Evolutionary conservation across 345 rosid genomes (phyloP).

Genomic region (Gossypioides kirkii): DNA sequence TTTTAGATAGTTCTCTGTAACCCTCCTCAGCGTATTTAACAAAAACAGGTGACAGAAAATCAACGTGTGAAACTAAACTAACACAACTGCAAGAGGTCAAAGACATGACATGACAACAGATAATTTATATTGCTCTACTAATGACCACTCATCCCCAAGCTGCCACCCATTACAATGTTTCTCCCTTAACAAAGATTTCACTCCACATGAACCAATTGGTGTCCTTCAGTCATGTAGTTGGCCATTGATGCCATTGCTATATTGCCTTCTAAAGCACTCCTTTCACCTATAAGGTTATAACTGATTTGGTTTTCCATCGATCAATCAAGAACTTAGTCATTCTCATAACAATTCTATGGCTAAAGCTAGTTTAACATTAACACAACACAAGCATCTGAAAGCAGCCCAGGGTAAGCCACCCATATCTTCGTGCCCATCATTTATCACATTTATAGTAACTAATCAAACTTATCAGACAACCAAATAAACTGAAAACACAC

Average conservation of each 20-base stretch:
- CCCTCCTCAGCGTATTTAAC: not conserved
- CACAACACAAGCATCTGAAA: not conserved
- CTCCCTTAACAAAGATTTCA: not conserved
- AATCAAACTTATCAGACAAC: not conserved
- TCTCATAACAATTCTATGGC: not conserved
- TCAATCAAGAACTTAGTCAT: not conserved
- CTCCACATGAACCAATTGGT: not conserved
- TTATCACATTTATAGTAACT: not conserved
- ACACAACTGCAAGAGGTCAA: not conserved
- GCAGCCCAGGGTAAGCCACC: not conserved
- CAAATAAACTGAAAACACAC: not conserved
- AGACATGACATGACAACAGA: no score
- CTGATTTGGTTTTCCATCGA: not conserved
- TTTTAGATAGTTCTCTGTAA: not conserved
- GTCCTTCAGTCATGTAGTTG: not conserved
- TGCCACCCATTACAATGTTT: not conserved
- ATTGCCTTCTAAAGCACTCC: not conserved
- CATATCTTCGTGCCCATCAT: not conserved
- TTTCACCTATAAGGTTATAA: not conserved
- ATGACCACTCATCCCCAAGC: not conserved
- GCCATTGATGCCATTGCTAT: not conserved
- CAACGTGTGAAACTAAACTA: not conserved
- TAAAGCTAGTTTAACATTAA: constrained; percentile 3
- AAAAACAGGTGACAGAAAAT: not conserved
- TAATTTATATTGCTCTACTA: not conserved